Evolutionary conservation across 352 stramenopile species (phyloP), one percentile per base, ranked within the genome.

Genomic region (Phytopythium chamaehyphon): DNA sequence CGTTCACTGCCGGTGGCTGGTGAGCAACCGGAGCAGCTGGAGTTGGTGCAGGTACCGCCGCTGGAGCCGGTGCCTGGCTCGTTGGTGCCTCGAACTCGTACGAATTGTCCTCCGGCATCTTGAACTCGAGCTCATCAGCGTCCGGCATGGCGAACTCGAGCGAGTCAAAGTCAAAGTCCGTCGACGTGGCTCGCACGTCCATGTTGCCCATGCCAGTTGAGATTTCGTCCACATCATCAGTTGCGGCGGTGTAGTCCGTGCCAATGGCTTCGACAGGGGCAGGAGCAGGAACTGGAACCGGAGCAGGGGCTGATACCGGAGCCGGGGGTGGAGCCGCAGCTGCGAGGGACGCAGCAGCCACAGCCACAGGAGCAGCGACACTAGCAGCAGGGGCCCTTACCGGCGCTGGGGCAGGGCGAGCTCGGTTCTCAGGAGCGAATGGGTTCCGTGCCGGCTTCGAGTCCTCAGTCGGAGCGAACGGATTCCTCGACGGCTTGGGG

Each of bases 91-190:
- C 35, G 47, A 26, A 26, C 1, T 52, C 23, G n/a, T 51, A 51
- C 21, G 59, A 49, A 31, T 60, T 47, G 23, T 62, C 55, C 18
- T 51, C 52, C 1, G 36, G 31, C 37, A 71, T 66, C 4, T 63
- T 66, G 50, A 69, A 72, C 28, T 76, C 64, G 43, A 66, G 62
- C 21, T 60, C 63, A 45, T 73, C 61, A 1, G 66, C 62, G 44
- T 69, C 62, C 9, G 66, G 65, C 57, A 79, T 83, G 22, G 65
- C 67, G 33, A 92, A 89, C 51, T 86, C 68, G 36, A 92, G 71
- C 36, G 70, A 62, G 35, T 88, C 77, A 23, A 83, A 74, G 47
- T 84, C 69, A 51, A 88, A 90, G 50, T 85, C 73, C 64, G 66
- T 70, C 18, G 45, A 54, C 42, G 44, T 66, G 8, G 47, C 47